Conservation (phyloP, 176 grass and related monocot genomes). For the Calamus simplicifolius region DNA sequence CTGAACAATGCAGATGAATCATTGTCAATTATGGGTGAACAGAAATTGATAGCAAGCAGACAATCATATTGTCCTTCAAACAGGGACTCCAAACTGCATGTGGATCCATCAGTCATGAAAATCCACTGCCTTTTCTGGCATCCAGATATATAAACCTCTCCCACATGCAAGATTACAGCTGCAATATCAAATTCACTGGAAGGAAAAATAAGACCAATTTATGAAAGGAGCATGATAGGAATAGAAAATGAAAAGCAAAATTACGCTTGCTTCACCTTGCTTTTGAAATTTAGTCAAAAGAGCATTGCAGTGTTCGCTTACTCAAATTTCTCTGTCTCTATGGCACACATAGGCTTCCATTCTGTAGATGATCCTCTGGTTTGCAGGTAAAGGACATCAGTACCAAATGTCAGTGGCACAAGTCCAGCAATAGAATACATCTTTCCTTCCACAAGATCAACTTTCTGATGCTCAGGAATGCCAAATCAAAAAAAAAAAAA, state of each 20-base stretch:
- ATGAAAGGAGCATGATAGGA: neutral
- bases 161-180: slow-evolving; percentile 68
- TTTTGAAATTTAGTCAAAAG: slow-evolving; percentile 6
- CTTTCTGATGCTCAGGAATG: slow-evolving; percentile 38
- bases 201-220: slow-evolving; percentile 16
- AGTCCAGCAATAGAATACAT: slow-evolving; percentile 73
- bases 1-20: slow-evolving; percentile 53
- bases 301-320: slow-evolving; percentile 32
- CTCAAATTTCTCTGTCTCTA: slow-evolving; percentile 59
- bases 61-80: slow-evolving; percentile 43
- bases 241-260: neutral
- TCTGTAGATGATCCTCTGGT: slow-evolving; percentile 63
- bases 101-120: slow-evolving; percentile 73
- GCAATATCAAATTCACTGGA: slow-evolving; percentile 92
- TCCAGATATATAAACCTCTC: slow-evolving; percentile 51
- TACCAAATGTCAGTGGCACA: slow-evolving; percentile 40
- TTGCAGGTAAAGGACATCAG: slow-evolving; percentile 52
- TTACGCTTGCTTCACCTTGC: slow-evolving; percentile 27
- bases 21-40: slow-evolving; percentile 30
- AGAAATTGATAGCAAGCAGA: slow-evolving; percentile 71
- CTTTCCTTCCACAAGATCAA: slow-evolving; percentile 73
- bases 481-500: too few relatives aligned
- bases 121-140: slow-evolving; percentile 84
- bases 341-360: slow-evolving; percentile 54
- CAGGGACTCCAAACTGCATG: slow-evolving; percentile 24